Evolutionary conservation across 257 asterid species (phyloP).

Genomic region (Nicotiana noctiflora): DNA sequence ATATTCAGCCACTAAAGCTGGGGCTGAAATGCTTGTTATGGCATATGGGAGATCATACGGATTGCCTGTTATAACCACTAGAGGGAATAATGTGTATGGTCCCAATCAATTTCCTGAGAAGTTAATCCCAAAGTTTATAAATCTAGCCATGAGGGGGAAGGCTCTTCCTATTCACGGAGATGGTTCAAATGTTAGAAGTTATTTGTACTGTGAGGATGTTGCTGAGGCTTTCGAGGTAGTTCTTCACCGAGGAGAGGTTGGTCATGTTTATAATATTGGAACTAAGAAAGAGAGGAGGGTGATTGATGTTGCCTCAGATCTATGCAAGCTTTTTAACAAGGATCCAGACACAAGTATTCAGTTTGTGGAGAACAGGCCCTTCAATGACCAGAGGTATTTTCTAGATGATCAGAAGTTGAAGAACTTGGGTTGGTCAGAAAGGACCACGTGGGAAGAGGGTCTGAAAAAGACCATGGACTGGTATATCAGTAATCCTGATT

Average conservation of each 20-base stretch:
- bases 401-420: constrained; percentile 87
- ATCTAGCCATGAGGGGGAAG: constrained; percentile 80
- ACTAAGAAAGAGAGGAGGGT: constrained; percentile 94
- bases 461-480: constrained; percentile 81
- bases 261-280: constrained; percentile 91
- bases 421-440: constrained; percentile 79
- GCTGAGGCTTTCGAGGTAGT: constrained; percentile 91
- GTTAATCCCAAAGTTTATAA: constrained; percentile 92
- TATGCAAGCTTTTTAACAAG: constrained; percentile 73
- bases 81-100: constrained; percentile 92
- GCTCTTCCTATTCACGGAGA: constrained; percentile 96
- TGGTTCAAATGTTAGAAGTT: constrained; percentile 90
- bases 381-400: constrained; percentile 94
- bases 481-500: constrained; percentile 73
- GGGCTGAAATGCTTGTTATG: constrained; percentile 99
- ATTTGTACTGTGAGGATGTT: constrained; percentile 92
- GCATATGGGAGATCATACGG: constrained; percentile 97
- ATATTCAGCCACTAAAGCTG: constrained; percentile 95
- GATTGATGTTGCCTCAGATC: constrained; percentile 78
- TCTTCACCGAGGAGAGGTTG: constrained; percentile 95
- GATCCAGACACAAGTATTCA: constrained; percentile 69
- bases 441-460: constrained; percentile 91
- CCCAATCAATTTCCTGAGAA: constrained; percentile 96
- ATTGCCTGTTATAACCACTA: constrained; percentile 76
- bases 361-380: constrained; percentile 90